These are phyloP conservation scores for Ceriops tagal DNA, from an alignment of 345 rosid genomes.

Conservation along the genomic window DNA sequence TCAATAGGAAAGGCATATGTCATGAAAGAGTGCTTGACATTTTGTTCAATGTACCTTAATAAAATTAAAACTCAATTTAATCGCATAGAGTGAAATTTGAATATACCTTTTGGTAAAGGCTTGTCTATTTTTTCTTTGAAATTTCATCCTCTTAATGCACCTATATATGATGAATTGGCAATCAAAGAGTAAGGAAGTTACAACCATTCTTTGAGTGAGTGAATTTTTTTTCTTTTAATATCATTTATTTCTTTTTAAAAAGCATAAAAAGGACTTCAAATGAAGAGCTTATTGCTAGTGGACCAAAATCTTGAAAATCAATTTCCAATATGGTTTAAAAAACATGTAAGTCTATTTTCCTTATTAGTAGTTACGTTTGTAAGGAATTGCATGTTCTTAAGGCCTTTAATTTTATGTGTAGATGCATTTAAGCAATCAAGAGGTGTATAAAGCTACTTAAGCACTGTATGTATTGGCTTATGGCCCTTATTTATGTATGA, in stretches of 20 bases:
- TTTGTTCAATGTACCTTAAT: not conserved
- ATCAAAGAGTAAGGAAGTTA: not conserved
- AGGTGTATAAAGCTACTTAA: not conserved
- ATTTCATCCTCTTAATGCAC: not conserved
- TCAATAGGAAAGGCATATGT: not conserved
- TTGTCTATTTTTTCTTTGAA: not conserved
- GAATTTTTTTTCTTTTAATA: no score
- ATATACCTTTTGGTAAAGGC: fast-evolving
- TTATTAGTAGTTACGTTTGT: not conserved
- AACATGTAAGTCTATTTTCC: not conserved
- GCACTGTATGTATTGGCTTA: not conserved
- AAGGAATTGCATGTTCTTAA: not conserved
- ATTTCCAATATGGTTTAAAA: not conserved
- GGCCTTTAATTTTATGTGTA: not conserved
- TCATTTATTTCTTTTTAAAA: not conserved
- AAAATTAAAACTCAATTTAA: not conserved
- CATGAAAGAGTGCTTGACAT: not conserved
- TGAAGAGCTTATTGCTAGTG: not conserved
- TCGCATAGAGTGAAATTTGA: not conserved
- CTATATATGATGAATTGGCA: not conserved
- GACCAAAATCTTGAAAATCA: not conserved
- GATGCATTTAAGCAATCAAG: not conserved
- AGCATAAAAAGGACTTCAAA: not conserved
- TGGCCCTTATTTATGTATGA: not conserved
- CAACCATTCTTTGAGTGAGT: not conserved